These are phyloP conservation scores for Gorgonomyces haynaldii DNA, from an alignment of 192 early-diverging fungal genomes.

Conservation along the genomic window DNA sequence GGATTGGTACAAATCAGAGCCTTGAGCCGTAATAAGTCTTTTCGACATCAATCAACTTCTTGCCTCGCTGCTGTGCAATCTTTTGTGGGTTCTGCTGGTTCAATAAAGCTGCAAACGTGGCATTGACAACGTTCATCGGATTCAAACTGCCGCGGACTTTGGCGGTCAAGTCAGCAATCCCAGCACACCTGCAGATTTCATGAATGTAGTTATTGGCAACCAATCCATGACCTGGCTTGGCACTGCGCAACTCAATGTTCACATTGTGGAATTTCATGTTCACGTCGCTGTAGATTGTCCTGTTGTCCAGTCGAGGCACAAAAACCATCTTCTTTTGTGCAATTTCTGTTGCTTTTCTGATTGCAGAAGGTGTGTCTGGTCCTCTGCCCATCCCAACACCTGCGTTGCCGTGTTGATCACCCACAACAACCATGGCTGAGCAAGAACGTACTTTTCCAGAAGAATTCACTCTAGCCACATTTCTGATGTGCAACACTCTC, in stretches of 20 bases:
- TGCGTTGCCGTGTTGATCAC: constrained; percentile 80
- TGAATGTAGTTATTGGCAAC: constrained; percentile 89
- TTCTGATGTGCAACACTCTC: constrained; percentile 34
- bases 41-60: constrained; percentile 81
- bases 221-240: constrained; percentile 89
- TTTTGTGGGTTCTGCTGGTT: constrained; percentile 72
- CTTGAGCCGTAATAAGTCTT: constrained; percentile 70
- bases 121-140: constrained; percentile 98
- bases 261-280: constrained; percentile 85
- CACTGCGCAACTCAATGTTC: constrained; percentile 60
- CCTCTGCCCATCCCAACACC: constrained; percentile 90
- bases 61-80: constrained; percentile 76
- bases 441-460: constrained; percentile 53
- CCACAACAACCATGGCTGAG: constrained; percentile 90
- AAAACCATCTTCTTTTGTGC: constrained; percentile 81
- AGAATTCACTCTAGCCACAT: constrained; percentile 29
- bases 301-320: constrained; percentile 82
- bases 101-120: constrained; percentile 77
- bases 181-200: constrained; percentile 86
- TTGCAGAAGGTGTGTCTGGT: constrained; percentile 61
- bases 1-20: background rate
- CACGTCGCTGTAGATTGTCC: constrained; percentile 82
- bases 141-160: constrained; percentile 88
- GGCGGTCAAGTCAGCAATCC: constrained; percentile 81
- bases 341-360: constrained; percentile 72